Conservation (phyloP, 495 filamentous ascomycete genomes). For the Aspergillus nanangensis region DNA sequence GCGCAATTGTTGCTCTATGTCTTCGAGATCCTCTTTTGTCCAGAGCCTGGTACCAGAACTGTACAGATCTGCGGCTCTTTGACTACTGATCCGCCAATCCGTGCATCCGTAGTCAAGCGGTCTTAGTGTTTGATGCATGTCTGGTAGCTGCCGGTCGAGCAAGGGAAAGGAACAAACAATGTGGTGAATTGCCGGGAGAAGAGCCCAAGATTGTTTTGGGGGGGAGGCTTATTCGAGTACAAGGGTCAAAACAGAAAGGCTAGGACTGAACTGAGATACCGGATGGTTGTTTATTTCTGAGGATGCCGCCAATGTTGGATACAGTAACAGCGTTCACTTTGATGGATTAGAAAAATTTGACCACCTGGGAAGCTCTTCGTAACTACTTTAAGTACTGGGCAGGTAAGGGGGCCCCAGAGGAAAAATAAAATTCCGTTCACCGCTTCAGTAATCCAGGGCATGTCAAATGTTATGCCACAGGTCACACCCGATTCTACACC, state of each 20-base stretch:
- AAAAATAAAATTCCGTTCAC: neutral
- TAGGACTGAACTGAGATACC: too few species aligned
- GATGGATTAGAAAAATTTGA: too few species aligned
- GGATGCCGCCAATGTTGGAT: too few species aligned
- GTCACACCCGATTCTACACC: neutral
- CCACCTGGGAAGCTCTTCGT: too few species aligned
- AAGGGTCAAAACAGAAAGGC: too few species aligned
- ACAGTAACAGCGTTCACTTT: too few species aligned
- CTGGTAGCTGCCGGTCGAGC: slow-evolving; percentile 19
- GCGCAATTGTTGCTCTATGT: slow-evolving; percentile 34
- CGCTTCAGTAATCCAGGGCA: neutral
- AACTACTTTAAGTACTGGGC: too few species aligned
- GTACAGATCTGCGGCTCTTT: slow-evolving; percentile 34
- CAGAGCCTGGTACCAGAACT: slow-evolving; percentile 30
- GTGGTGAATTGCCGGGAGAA: slow-evolving; percentile 15
- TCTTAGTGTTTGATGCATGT: slow-evolving; percentile 20
- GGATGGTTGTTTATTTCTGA: too few species aligned
- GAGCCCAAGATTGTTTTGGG: slow-evolving; percentile 6
- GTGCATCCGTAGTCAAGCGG: slow-evolving; percentile 34
- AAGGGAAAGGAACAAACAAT: slow-evolving; percentile 15
- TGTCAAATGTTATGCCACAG: neutral
- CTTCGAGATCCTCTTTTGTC: slow-evolving; percentile 30
- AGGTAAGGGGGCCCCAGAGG: too few species aligned
- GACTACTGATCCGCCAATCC: slow-evolving; percentile 31
- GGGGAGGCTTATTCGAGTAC: slow-evolving; percentile 6